Evolutionary conservation across 768 basidiomycete genomes (phyloP).

Genomic region (Suillus subalutaceus): DNA sequence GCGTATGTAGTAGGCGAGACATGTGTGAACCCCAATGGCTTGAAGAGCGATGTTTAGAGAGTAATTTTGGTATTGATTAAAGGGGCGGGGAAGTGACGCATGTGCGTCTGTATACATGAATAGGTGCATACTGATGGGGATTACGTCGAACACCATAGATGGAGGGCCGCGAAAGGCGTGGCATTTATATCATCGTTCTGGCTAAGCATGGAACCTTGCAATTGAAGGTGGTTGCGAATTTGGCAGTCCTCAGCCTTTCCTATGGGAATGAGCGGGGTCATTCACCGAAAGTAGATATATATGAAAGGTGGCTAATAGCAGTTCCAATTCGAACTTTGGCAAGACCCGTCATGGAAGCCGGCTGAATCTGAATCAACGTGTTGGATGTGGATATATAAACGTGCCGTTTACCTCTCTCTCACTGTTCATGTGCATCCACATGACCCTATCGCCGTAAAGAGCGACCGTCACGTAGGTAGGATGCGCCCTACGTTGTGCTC

Average conservation of each 20-base stretch:
- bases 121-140: constrained; percentile 3
- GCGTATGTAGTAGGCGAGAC: neutral
- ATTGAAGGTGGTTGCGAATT: neutral
- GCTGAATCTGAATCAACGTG: constrained; percentile 24
- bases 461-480: constrained; percentile 8
- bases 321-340: constrained; percentile 11
- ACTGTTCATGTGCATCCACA: neutral
- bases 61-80: too few relatives aligned
- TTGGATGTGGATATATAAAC: constrained; percentile 14
- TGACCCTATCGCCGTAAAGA: constrained; percentile 1
- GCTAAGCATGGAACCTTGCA: constrained; percentile 10
- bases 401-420: constrained; percentile 10
- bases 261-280: constrained; percentile 12
- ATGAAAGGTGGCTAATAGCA: constrained; percentile 7
- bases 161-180: constrained; percentile 16
- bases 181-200: constrained; percentile 5
- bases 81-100: constrained; percentile 3
- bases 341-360: constrained; percentile 23
- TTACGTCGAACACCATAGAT: constrained; percentile 18
- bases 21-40: constrained; percentile 2
- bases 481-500: neutral
- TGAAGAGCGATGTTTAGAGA: too few relatives aligned
- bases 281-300: constrained; percentile 21
- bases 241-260: constrained; percentile 9
- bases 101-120: constrained; percentile 2